Conservation (phyloP, 106 monocot species). For the Dendrobium huoshanense region DNA sequence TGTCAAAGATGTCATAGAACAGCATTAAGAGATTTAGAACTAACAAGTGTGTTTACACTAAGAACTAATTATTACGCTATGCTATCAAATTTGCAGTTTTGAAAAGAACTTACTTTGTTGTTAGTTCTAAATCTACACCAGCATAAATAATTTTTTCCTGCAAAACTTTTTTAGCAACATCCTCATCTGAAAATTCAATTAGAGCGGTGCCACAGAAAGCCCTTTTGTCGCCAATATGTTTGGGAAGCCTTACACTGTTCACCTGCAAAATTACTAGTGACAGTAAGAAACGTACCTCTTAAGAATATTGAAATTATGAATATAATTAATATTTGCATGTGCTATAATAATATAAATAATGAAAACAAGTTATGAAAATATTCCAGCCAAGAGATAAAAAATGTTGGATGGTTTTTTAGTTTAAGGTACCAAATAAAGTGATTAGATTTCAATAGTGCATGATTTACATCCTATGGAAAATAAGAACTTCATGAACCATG, state of each 20-base stretch:
- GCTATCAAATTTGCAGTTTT: not conserved
- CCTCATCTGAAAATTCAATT: slow-evolving; percentile 83
- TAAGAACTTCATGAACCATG: not conserved
- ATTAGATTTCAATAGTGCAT: not conserved
- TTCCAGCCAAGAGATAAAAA: not conserved
- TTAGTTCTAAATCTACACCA: slow-evolving; percentile 63
- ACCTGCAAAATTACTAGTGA: slow-evolving; percentile 37
- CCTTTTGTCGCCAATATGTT: slow-evolving; percentile 57
- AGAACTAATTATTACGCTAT: not conserved
- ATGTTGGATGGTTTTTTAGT: not conserved
- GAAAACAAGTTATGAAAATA: not conserved
- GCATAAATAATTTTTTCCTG: slow-evolving; percentile 45
- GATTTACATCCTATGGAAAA: not conserved
- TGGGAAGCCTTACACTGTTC: slow-evolving; percentile 86
- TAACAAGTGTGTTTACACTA: not conserved
- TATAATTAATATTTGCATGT: not conserved
- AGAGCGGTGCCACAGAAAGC: slow-evolving; percentile 77
- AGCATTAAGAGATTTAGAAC: too few species aligned
- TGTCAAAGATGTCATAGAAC: not conserved
- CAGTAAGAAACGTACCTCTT: not conserved
- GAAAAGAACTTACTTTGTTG: slow-evolving; percentile 52
- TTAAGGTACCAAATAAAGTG: not conserved
- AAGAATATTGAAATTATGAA: not conserved
- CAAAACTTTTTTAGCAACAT: slow-evolving; percentile 47
- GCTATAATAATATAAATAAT: not conserved